Conservation (phyloP, 768 basidiomycete genomes). For the Lactarius vividus region DNA sequence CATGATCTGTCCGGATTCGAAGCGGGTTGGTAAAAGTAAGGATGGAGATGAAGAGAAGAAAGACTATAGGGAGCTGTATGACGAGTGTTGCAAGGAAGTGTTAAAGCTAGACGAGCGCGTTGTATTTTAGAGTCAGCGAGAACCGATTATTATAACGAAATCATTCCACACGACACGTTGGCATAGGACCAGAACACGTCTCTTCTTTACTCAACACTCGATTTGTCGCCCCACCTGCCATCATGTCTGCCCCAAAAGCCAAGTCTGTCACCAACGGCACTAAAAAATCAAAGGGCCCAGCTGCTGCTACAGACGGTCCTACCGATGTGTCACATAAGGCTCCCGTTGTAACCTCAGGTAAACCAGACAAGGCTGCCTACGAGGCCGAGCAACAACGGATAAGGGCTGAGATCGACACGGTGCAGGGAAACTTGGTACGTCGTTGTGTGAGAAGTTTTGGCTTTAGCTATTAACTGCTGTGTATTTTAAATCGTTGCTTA, state of each 20-base stretch:
- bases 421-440: slow-evolving; percentile 80
- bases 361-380: slow-evolving; percentile 82
- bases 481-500: slow-evolving; percentile 37
- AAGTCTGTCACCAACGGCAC: slow-evolving; percentile 47
- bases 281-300: slow-evolving; percentile 25
- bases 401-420: slow-evolving; percentile 77
- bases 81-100: slow-evolving; percentile 84
- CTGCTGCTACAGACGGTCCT: slow-evolving; percentile 45
- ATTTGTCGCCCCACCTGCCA: background rate
- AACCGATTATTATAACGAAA: slow-evolving; percentile 6
- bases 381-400: slow-evolving; percentile 83
- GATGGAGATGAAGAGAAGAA: slow-evolving; percentile 62
- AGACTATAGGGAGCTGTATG: slow-evolving; percentile 84
- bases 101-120: slow-evolving; percentile 72
- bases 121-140: slow-evolving; percentile 35
- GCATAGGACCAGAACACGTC: slow-evolving; percentile 17
- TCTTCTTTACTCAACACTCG: slow-evolving; percentile 22
- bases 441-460: background rate
- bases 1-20: slow-evolving; percentile 83
- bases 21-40: slow-evolving; percentile 65
- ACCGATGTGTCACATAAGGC: slow-evolving; percentile 31
- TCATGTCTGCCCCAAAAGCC: slow-evolving; percentile 49
- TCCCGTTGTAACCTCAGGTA: slow-evolving; percentile 43
- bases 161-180: slow-evolving; percentile 1
- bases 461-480: slow-evolving; percentile 16